A percentile compares a stretch with the other conserved stretches of the same genome.
Evolutionary conservation across 1,139 yeast genomes (phyloP).

Genomic region (Diutina sp.): DNA sequence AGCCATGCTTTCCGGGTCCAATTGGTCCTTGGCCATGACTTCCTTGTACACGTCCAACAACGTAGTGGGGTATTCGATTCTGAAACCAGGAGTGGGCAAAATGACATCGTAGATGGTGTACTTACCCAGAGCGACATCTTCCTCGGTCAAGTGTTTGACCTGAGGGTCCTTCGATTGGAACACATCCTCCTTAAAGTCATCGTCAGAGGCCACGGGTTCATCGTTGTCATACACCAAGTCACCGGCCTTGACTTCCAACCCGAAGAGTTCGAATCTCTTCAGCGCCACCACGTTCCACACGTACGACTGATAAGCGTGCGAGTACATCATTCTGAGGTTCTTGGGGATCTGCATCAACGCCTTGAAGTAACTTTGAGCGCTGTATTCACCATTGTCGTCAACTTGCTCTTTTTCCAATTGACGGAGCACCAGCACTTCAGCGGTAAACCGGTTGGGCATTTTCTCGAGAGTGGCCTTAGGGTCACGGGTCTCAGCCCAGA

Average conservation of each 20-base stretch:
- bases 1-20: constrained; percentile 77
- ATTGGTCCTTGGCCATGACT: constrained; percentile 66
- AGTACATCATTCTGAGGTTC: constrained; percentile 87
- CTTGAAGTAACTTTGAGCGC: constrained; percentile 45
- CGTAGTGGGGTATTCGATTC: constrained; percentile 63
- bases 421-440: constrained; percentile 65
- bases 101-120: constrained; percentile 75
- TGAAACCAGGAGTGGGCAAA: constrained; percentile 91
- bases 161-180: constrained; percentile 39
- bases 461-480: constrained; percentile 49
- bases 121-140: constrained; percentile 48
- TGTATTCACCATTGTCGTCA: constrained; percentile 33
- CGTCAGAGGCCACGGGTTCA: constrained; percentile 29
- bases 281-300: constrained; percentile 88
- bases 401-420: constrained; percentile 31
- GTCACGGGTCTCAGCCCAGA: constrained; percentile 69
- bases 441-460: constrained; percentile 83
- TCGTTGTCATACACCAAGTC: constrained; percentile 49
- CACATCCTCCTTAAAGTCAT: constrained; percentile 50
- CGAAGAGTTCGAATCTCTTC: constrained; percentile 59
- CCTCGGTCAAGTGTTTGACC: constrained; percentile 62
- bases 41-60: constrained; percentile 54
- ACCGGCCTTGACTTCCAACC: constrained; percentile 61
- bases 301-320: constrained; percentile 93
- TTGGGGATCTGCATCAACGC: constrained; percentile 91